phyloP scores from a whole-genome alignment of 306 rosid species.

The Inga leiocalycina region DNA sequence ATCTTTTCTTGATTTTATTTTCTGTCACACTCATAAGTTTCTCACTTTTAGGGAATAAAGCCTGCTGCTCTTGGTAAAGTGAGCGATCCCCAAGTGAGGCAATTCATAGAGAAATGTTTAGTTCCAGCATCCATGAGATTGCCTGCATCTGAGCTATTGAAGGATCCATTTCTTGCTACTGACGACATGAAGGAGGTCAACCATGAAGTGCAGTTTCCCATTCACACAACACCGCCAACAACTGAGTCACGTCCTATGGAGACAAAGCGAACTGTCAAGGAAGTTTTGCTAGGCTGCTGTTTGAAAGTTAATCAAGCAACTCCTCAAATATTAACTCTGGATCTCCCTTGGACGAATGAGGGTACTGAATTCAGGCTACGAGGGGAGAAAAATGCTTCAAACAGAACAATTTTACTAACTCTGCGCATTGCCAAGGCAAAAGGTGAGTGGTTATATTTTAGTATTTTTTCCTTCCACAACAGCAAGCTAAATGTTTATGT shows the following conservation, averaged over 20 bases:
- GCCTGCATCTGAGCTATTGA: constrained; percentile 77
- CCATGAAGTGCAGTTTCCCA: constrained; percentile 26
- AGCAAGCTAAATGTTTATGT: background rate
- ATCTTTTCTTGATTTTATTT: constrained; percentile 5
- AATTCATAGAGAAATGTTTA: constrained; percentile 86
- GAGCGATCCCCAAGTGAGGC: constrained; percentile 64
- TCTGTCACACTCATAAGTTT: background rate
- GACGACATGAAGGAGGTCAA: constrained; percentile 47
- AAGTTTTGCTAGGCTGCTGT: constrained; percentile 45
- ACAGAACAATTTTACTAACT: constrained; percentile 48
- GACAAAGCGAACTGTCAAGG: constrained; percentile 50
- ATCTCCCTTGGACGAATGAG: constrained; percentile 48
- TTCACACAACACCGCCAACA: constrained; percentile 34
- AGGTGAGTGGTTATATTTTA: constrained; percentile 54
- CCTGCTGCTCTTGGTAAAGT: constrained; percentile 85
- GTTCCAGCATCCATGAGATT: constrained; percentile 75
- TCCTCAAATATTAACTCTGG: constrained; percentile 47
- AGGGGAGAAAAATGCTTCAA: constrained; percentile 56
- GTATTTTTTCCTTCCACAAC: background rate
- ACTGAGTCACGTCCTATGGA: constrained; percentile 66
- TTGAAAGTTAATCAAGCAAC: constrained; percentile 33
- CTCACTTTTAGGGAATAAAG: constrained; percentile 68
- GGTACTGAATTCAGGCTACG: constrained; percentile 61
- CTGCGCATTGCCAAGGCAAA: constrained; percentile 58
- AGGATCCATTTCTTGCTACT: constrained; percentile 78